Evolutionary conservation across 2,329 filamentous ascomycete genomes (phyloP), one percentile per base, ranked within the genome.

Genomic region (Fusarium scirpi): DNA sequence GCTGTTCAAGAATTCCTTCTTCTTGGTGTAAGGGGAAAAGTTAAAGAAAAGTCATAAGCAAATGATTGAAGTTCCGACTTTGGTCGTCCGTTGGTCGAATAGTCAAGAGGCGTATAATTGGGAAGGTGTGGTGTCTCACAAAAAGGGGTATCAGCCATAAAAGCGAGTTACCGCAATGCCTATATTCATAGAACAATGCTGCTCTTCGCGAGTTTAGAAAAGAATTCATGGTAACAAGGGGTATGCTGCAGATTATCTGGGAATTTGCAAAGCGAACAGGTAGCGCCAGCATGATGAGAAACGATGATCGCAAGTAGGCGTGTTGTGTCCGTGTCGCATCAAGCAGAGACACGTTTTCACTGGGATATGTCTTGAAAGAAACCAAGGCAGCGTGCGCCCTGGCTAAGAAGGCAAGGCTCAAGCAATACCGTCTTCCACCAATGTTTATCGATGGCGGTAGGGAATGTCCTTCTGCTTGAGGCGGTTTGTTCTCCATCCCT

Each of bases 401-500:
- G 53, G 44, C 51, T 64, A 15, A n/a, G 13, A 34, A 52, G 48
- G 64, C 53, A 44, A 51, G 44, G 46, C 51, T 51, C 48, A 30
- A 49, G 46, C 24, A 29, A 58, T 49, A n/a, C 29, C 38, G 47
- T 57, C 52, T 18, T 46, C 44, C 30, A 45, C 48, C 54, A 22
- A 45, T 43, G 40, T 64, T 74, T 77, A 82, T 76, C 79, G 74
- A 49, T 76, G 78, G 62, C 78, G 78, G 68, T 78, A 76, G 20
- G 79, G 75, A n/a, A 81, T 76, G 62, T 86, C 82, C 59, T 84
- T 83, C 68, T 85, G 82, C 81, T 90, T 90, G 71, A 91, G 85
- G 59, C 88, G 84, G 80, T 84, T 90, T 11, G 89, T 98, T 81
- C 96, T 90, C 96, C 95, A 98, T 75, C 92, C 91, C 81, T 98